Evolutionary conservation across 345 rosid genomes (phyloP).

Genomic region (Corymbia maculata): DNA sequence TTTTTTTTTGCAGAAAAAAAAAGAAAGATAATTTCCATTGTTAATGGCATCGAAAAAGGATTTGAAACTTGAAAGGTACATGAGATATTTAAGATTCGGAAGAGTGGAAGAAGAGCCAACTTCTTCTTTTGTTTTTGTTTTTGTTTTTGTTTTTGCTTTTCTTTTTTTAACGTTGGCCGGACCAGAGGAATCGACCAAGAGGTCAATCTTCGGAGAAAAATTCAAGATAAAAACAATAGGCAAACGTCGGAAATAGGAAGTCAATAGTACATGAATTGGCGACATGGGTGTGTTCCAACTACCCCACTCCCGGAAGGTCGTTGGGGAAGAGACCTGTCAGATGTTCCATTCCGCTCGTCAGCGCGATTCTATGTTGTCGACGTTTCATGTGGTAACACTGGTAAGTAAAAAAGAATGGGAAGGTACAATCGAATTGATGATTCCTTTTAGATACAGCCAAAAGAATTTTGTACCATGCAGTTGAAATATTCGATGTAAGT

Average conservation of each 20-base stretch:
- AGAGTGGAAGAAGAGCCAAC: background rate
- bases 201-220: background rate
- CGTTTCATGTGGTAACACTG: background rate
- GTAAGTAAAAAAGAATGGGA: background rate
- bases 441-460: background rate
- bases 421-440: background rate
- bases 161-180: background rate
- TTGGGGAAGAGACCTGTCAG: background rate
- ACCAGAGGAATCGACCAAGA: background rate
- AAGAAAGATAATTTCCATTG: too few relatives aligned
- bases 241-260: background rate
- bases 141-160: too few relatives aligned
- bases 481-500: background rate
- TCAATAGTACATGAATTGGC: background rate
- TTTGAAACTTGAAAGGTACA: too few relatives aligned
- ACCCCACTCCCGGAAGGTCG: background rate
- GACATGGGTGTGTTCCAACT: background rate
- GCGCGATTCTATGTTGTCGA: background rate
- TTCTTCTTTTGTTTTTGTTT: too few relatives aligned
- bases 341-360: background rate
- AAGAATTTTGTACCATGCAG: rapidly evolving
- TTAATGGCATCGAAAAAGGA: too few relatives aligned
- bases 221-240: background rate
- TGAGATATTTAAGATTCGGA: background rate
- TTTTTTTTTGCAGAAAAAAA: too few relatives aligned